phyloP scores from a whole-genome alignment of 495 filamentous ascomycete genomes.

The Aspergillus steynii region DNA sequence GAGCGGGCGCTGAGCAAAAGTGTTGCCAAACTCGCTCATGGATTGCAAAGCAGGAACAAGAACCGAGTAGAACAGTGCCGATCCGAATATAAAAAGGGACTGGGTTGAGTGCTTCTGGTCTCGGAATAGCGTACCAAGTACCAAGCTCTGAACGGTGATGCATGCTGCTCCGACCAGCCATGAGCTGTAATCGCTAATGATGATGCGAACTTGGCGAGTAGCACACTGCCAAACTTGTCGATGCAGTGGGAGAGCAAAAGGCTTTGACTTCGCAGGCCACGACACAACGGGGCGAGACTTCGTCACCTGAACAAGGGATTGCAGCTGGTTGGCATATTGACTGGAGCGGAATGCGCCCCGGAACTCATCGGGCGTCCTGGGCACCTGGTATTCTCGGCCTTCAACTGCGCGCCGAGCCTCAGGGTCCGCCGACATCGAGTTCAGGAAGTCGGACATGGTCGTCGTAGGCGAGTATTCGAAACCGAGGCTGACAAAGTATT shows the following conservation, averaged over 20 bases:
- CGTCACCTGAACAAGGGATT: no score
- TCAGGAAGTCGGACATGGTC: constrained; percentile 65
- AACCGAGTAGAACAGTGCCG: constrained; percentile 17
- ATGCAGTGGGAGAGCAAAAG: constrained; percentile 10
- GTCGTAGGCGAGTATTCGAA: constrained; percentile 57
- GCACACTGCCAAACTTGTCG: constrained; percentile 10
- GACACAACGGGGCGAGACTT: no score
- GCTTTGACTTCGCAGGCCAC: background rate
- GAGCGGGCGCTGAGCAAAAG: constrained; percentile 18
- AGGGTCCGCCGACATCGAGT: constrained; percentile 57
- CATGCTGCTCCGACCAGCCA: constrained; percentile 23
- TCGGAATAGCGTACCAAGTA: constrained; percentile 29
- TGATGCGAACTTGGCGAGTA: constrained; percentile 17
- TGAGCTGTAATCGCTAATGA: constrained; percentile 15
- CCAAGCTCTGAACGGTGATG: constrained; percentile 24
- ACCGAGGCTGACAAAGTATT: constrained; percentile 60
- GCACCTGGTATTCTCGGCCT: constrained; percentile 34
- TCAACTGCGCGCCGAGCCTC: constrained; percentile 50
- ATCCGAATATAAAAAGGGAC: constrained; percentile 9
- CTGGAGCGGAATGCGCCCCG: background rate
- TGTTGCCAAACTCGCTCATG: constrained; percentile 17
- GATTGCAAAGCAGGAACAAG: constrained; percentile 19
- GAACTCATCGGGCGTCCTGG: constrained; percentile 28
- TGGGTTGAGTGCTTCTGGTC: constrained; percentile 15
- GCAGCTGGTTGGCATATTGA: constrained; percentile 1